Evolutionary conservation across 768 basidiomycete species (phyloP).

Genomic region (Leccinum subgranulosum): DNA sequence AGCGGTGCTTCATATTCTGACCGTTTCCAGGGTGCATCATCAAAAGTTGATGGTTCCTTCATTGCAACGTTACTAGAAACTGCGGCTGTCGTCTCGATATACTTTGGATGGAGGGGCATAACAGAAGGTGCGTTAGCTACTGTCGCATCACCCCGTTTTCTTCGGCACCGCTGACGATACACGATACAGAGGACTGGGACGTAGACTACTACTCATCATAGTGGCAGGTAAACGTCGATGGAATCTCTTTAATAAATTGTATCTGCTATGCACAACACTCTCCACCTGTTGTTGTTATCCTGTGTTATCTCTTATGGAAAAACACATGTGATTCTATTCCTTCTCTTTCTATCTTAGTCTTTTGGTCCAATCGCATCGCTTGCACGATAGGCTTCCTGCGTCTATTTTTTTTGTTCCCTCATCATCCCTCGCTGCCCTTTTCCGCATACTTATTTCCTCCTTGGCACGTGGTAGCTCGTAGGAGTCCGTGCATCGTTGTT

Average conservation of each 20-base stretch:
- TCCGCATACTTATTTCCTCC: slow-evolving; percentile 2
- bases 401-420: slow-evolving; percentile 1
- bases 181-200: slow-evolving; percentile 46
- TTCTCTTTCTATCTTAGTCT: background rate
- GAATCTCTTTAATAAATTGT: slow-evolving; percentile 4
- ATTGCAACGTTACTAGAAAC: slow-evolving; percentile 84
- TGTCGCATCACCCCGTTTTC: background rate
- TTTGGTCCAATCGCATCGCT: background rate
- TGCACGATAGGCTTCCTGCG: background rate
- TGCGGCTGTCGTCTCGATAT: slow-evolving; percentile 62
- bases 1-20: slow-evolving; percentile 8
- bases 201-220: slow-evolving; percentile 47
- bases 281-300: slow-evolving; percentile 3
- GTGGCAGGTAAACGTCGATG: background rate
- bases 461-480: background rate
- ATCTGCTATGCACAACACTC: slow-evolving; percentile 8
- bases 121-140: slow-evolving; percentile 66
- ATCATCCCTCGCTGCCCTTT: background rate
- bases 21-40: slow-evolving; percentile 50
- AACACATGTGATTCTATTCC: slow-evolving; percentile 1
- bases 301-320: slow-evolving; percentile 3
- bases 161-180: background rate
- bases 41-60: slow-evolving; percentile 83
- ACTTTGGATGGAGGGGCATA: slow-evolving; percentile 81
- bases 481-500: slow-evolving; percentile 7